phyloP scores from a whole-genome alignment of 805 yeast genomes.

The Wickerhamiella alocasiicola region DNA sequence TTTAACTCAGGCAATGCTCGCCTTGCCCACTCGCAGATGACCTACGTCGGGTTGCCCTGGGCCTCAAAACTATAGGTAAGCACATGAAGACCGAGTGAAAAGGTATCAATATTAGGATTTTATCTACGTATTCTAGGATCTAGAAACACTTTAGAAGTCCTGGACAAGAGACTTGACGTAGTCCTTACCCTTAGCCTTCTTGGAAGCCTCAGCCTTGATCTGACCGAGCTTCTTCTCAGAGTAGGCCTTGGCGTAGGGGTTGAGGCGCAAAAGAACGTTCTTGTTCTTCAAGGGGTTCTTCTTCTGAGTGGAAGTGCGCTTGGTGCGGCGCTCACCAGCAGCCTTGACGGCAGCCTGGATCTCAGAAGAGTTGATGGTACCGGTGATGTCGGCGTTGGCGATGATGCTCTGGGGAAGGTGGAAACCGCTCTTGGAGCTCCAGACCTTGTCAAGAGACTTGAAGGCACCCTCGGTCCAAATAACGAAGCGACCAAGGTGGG shows the following conservation, averaged over 20 bases:
- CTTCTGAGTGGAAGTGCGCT: slow-evolving; percentile 93
- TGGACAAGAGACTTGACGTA: slow-evolving; percentile 24
- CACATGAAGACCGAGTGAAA: too few relatives aligned
- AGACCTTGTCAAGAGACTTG: slow-evolving; percentile 89
- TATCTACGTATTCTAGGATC: neutral
- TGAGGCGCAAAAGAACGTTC: slow-evolving; percentile 93
- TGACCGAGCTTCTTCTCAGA: slow-evolving; percentile 84
- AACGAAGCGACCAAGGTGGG: slow-evolving; percentile 98
- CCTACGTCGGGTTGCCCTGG: too few relatives aligned
- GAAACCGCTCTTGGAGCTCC: slow-evolving; percentile 87
- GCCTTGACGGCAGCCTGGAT: slow-evolving; percentile 95
- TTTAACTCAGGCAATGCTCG: too few relatives aligned
- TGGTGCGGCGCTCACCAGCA: slow-evolving; percentile 73
- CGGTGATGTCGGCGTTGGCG: slow-evolving; percentile 89
- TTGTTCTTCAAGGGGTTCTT: slow-evolving; percentile 99
- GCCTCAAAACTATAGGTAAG: too few relatives aligned
- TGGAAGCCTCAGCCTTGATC: slow-evolving; percentile 53
- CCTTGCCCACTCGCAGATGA: too few relatives aligned
- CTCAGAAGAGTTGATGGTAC: slow-evolving; percentile 98
- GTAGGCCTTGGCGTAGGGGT: slow-evolving; percentile 99
- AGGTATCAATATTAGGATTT: neutral
- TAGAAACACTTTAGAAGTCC: slow-evolving; percentile 22
- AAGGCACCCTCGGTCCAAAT: slow-evolving; percentile 99
- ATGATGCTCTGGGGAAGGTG: slow-evolving; percentile 87
- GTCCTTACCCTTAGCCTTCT: slow-evolving; percentile 31